phyloP scores from a whole-genome alignment of 106 monocot species.

The Agapanthus africanus region DNA sequence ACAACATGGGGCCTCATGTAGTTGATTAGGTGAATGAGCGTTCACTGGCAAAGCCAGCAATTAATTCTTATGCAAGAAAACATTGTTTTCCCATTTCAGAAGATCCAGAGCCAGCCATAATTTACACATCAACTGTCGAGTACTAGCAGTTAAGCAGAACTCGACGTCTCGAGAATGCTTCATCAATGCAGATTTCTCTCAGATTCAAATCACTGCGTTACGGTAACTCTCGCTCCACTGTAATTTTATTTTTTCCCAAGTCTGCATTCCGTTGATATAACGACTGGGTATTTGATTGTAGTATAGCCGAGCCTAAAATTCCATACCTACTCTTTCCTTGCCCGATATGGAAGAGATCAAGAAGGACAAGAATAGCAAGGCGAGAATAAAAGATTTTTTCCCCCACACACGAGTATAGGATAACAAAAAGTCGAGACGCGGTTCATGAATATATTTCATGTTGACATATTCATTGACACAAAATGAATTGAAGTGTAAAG shows the following conservation, averaged over 20 bases:
- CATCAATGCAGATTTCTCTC: constrained; percentile 40
- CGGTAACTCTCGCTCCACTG: constrained; percentile 14
- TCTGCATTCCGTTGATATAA: neutral
- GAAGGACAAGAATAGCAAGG: constrained; percentile 25
- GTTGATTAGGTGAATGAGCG: too few relatives aligned
- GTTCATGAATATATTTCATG: too few relatives aligned
- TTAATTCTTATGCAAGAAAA: neutral
- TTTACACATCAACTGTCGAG: constrained; percentile 35
- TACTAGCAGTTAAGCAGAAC: constrained; percentile 45
- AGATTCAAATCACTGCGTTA: constrained; percentile 34
- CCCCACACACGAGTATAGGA: too few relatives aligned
- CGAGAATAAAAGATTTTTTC: too few relatives aligned
- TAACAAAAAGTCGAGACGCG: too few relatives aligned
- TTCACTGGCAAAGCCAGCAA: too few relatives aligned
- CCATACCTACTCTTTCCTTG: constrained; percentile 34
- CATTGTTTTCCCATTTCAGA: constrained; percentile 17
- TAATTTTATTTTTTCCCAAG: neutral
- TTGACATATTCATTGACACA: too few relatives aligned
- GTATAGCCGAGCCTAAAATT: constrained; percentile 20
- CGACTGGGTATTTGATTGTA: constrained; percentile 3
- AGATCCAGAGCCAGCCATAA: constrained; percentile 6
- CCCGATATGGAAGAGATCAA: constrained; percentile 32
- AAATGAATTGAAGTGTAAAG: too few relatives aligned
- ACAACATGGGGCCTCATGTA: too few relatives aligned
- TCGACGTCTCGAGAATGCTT: constrained; percentile 17